Evolutionary conservation across 768 basidiomycete genomes (phyloP).

Genomic region (Termitomyces heimii): DNA sequence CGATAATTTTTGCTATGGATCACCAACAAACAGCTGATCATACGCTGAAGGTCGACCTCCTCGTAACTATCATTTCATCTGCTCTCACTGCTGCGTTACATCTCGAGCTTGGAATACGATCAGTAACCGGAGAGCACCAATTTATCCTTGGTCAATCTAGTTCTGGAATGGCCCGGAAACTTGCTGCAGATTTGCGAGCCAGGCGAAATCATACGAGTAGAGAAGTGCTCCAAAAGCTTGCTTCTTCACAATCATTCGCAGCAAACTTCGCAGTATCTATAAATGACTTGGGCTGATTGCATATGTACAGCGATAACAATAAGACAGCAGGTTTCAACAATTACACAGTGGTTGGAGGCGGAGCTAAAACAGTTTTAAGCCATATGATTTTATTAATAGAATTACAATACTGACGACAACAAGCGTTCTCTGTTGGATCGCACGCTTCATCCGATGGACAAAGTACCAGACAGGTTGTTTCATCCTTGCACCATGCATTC

Average conservation of each 20-base stretch:
- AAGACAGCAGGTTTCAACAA: constrained; percentile 5
- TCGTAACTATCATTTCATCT: constrained; percentile 61
- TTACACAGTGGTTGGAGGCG: constrained; percentile 36
- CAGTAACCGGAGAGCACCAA: constrained; percentile 42
- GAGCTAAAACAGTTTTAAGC: constrained; percentile 28
- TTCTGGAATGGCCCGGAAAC: constrained; percentile 54
- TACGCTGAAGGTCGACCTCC: constrained; percentile 51
- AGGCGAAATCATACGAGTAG: constrained; percentile 45
- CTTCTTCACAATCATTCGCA: constrained; percentile 58
- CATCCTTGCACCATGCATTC: constrained; percentile 22
- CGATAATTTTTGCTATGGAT: constrained; percentile 53
- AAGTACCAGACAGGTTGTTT: constrained; percentile 60
- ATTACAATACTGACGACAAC: constrained; percentile 61
- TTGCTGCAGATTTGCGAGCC: constrained; percentile 57
- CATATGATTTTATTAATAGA: background rate
- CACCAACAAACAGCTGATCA: constrained; percentile 47
- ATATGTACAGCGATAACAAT: constrained; percentile 4
- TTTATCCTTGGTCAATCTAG: constrained; percentile 58
- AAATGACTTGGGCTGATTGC: constrained; percentile 25
- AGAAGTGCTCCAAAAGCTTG: constrained; percentile 52
- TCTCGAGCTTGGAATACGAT: constrained; percentile 61
- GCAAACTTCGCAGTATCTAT: constrained; percentile 72
- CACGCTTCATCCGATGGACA: constrained; percentile 70
- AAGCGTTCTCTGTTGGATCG: constrained; percentile 63
- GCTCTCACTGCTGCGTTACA: constrained; percentile 63